Conservation (phyloP, 2,329 filamentous ascomycete species). For the Botrytis paeoniae region DNA sequence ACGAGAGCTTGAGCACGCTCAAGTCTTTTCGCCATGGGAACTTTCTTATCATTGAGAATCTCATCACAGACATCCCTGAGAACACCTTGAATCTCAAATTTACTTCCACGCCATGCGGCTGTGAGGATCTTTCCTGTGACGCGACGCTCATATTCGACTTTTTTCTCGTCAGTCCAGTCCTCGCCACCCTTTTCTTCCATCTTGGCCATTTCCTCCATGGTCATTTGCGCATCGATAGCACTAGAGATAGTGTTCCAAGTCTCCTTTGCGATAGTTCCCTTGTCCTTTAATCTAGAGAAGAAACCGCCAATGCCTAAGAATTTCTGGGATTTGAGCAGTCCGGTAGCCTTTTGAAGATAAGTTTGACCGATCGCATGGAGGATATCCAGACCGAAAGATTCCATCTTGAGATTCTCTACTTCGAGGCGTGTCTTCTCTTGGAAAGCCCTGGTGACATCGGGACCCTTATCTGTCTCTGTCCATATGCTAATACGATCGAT, state of each 20-base stretch:
- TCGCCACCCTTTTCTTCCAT: conserved; percentile 92
- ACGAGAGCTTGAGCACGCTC: conserved; percentile 89
- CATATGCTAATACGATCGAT: conserved; percentile 87
- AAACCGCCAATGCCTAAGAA: conserved; percentile 95
- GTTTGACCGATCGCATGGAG: conserved; percentile 90
- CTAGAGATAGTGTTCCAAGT: conserved; percentile 98
- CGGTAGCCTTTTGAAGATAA: conserved; percentile 83
- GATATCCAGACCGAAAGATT: conserved; percentile 95
- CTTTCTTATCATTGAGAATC: conserved; percentile 75
- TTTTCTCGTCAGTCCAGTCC: conserved; percentile 97
- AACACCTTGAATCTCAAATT: conserved; percentile 97
- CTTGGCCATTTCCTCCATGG: conserved; percentile 98
- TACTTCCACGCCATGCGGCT: conserved; percentile 92
- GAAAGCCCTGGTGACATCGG: conserved; percentile 83
- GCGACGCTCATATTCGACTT: conserved; percentile 88
- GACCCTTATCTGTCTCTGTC: conserved; percentile 92
- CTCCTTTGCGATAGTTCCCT: conserved; percentile 94
- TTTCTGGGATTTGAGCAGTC: conserved; percentile 90
- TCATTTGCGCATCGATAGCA: conserved; percentile 95
- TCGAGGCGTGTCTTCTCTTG: conserved; percentile 92
- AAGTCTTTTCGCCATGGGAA: conserved; percentile 78
- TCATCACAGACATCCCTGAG: conserved; percentile 90
- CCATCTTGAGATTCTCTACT: conserved; percentile 98
- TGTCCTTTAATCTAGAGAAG: conserved; percentile 91
- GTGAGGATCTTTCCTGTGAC: conserved; percentile 98